Evolutionary conservation across 2,329 filamentous ascomycete genomes (phyloP).

Genomic region (Zymoseptoria ardabiliae): DNA sequence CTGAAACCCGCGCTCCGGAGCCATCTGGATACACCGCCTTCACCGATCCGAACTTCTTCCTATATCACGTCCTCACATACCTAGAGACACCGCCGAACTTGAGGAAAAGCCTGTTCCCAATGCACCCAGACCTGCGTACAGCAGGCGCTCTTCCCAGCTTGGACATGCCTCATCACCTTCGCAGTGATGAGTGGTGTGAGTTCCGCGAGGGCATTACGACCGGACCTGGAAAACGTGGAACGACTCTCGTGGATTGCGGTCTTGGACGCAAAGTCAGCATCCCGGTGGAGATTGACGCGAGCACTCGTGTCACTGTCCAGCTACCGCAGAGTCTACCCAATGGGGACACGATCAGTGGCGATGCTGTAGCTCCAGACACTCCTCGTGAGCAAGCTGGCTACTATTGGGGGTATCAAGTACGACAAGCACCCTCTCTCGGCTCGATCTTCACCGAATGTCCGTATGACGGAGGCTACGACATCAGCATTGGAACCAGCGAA

Average conservation of each 20-base stretch:
- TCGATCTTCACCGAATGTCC: slow-evolving; percentile 69
- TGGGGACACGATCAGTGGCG: slow-evolving; percentile 7
- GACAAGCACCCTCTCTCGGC: slow-evolving; percentile 59
- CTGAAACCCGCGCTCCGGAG: slow-evolving; percentile 26
- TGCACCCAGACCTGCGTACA: slow-evolving; percentile 68
- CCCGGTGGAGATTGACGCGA: slow-evolving; percentile 55
- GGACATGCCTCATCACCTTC: slow-evolving; percentile 79
- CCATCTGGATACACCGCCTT: slow-evolving; percentile 56
- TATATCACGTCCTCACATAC: slow-evolving; percentile 71
- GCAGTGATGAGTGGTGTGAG: slow-evolving; percentile 66
- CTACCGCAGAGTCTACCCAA: slow-evolving; percentile 43
- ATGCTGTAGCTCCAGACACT: slow-evolving; percentile 53
- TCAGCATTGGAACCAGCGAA: slow-evolving; percentile 78
- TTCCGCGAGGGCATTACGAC: slow-evolving; percentile 72
- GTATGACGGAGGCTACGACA: slow-evolving; percentile 70
- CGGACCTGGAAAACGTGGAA: slow-evolving; percentile 20
- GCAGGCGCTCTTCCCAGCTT: slow-evolving; percentile 68
- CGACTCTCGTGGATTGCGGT: slow-evolving; percentile 45
- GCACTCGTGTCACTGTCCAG: slow-evolving; percentile 66
- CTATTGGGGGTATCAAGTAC: slow-evolving; percentile 77
- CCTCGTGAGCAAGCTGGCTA: slow-evolving; percentile 71
- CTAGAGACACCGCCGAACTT: slow-evolving; percentile 80
- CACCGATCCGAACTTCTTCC: slow-evolving; percentile 69
- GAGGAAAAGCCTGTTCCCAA: slow-evolving; percentile 64
- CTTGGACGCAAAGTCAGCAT: slow-evolving; percentile 46